Evolutionary conservation across 768 basidiomycete species (phyloP).

Genomic region (Mycena indigotica): DNA sequence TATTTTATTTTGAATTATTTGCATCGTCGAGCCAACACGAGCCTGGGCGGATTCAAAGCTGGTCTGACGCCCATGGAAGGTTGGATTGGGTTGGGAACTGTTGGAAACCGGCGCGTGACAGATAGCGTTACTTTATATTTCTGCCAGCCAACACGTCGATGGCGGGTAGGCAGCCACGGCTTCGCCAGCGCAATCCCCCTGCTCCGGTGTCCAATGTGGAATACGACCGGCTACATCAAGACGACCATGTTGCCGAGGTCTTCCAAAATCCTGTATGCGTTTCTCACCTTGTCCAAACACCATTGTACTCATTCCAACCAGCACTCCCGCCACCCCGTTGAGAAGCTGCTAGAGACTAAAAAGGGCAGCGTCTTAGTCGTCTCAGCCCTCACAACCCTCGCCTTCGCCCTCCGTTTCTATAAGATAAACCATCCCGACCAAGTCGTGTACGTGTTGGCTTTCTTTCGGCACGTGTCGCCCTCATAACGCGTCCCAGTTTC

Average conservation of each 20-base stretch:
- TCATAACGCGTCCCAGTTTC: slow-evolving; percentile 54
- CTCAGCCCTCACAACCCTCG: slow-evolving; percentile 65
- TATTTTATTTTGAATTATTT: no score
- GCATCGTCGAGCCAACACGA: no score
- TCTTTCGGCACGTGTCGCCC: slow-evolving; percentile 2
- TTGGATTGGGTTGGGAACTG: no score
- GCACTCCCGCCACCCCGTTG: slow-evolving; percentile 62
- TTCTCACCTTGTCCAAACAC: neutral
- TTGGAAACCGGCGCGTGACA: neutral
- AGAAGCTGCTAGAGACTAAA: slow-evolving; percentile 62
- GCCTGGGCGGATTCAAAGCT: no score
- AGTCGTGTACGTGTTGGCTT: slow-evolving; percentile 71
- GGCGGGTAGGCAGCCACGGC: slow-evolving; percentile 20
- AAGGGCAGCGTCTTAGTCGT: slow-evolving; percentile 67
- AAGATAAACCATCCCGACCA: slow-evolving; percentile 94
- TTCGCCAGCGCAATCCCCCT: slow-evolving; percentile 18
- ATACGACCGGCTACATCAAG: slow-evolving; percentile 15
- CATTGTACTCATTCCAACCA: slow-evolving; percentile 20
- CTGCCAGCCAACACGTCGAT: slow-evolving; percentile 13
- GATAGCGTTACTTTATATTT: neutral
- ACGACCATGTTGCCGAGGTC: slow-evolving; percentile 19
- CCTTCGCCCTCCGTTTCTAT: slow-evolving; percentile 87
- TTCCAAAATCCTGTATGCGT: slow-evolving; percentile 18
- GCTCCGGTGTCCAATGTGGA: slow-evolving; percentile 4
- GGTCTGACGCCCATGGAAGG: no score